Evolutionary conservation across 345 rosid genomes (phyloP).

Genomic region (Populus nigra): DNA sequence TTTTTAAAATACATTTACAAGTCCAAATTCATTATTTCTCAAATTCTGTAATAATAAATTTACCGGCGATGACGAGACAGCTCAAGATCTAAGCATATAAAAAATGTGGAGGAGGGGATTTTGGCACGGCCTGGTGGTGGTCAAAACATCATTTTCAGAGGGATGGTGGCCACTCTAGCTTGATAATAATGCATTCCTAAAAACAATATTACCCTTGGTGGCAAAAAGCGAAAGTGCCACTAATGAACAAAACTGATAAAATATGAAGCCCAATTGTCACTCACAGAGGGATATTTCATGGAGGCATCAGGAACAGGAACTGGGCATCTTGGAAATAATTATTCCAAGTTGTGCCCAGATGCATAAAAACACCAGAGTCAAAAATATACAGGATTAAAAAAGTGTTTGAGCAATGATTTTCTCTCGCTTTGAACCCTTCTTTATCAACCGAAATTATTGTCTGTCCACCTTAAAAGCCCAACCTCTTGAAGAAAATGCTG

Average conservation of each 20-base stretch:
- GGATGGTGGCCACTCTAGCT: not conserved
- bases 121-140: not conserved
- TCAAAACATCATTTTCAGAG: not conserved
- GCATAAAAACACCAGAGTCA: not conserved
- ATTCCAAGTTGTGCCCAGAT: not conserved
- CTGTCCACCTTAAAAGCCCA: slow-evolving; percentile 8
- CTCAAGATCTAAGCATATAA: not conserved
- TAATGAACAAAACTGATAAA: too few relatives aligned
- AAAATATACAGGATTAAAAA: not conserved
- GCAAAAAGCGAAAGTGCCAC: too few relatives aligned
- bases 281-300: not conserved
- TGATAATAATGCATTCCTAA: not conserved
- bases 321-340: not conserved
- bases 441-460: slow-evolving; percentile 8
- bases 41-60: too few relatives aligned
- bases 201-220: not conserved
- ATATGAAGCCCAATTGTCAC: not conserved
- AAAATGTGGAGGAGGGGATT: not conserved
- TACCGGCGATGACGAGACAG: not conserved
- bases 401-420: not conserved
- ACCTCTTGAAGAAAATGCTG: slow-evolving; percentile 6
- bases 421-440: not conserved
- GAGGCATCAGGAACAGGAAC: not conserved
- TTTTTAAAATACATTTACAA: too few relatives aligned
- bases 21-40: not conserved